phyloP scores from a whole-genome alignment of 768 basidiomycete genomes.

The Tylopilus rubrobrunneus region DNA sequence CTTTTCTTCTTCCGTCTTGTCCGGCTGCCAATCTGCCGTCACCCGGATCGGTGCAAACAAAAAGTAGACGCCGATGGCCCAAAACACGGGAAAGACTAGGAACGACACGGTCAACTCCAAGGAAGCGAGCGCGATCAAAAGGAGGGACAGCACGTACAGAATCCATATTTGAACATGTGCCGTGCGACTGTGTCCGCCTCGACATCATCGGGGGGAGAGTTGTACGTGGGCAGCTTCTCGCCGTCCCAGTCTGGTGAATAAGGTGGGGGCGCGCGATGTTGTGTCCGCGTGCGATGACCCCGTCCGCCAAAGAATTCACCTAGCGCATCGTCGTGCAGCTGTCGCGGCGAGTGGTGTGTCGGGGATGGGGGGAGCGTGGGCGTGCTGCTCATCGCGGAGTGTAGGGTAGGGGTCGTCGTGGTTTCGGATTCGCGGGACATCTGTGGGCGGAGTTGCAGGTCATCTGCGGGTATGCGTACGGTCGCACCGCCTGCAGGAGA shows the following conservation, averaged over 20 bases:
- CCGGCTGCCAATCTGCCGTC: slow-evolving; percentile 52
- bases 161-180: slow-evolving; percentile 62
- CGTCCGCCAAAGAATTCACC: slow-evolving; percentile 32
- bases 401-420: slow-evolving; percentile 11
- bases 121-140: background rate
- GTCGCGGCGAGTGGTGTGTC: slow-evolving; percentile 23
- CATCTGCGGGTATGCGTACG: slow-evolving; percentile 11
- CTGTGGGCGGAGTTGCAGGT: slow-evolving; percentile 21
- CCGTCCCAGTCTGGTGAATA: slow-evolving; percentile 41
- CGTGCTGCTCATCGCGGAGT: slow-evolving; percentile 15
- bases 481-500: background rate
- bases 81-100: slow-evolving; percentile 59
- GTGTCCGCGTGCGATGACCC: slow-evolving; percentile 21
- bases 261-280: slow-evolving; percentile 34
- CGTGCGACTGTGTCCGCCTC: slow-evolving; percentile 56
- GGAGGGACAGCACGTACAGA: slow-evolving; percentile 37
- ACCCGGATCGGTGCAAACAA: slow-evolving; percentile 48
- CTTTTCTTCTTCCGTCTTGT: slow-evolving; percentile 51
- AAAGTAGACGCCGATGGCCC: slow-evolving; percentile 56
- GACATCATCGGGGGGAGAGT: slow-evolving; percentile 27
- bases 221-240: slow-evolving; percentile 27
- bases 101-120: background rate
- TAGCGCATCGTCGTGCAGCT: slow-evolving; percentile 28
- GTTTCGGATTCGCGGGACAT: slow-evolving; percentile 23
- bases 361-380: slow-evolving; percentile 20